phyloP scores from a whole-genome alignment of 164 flowering plant genomes.

The Annona squamosa region DNA sequence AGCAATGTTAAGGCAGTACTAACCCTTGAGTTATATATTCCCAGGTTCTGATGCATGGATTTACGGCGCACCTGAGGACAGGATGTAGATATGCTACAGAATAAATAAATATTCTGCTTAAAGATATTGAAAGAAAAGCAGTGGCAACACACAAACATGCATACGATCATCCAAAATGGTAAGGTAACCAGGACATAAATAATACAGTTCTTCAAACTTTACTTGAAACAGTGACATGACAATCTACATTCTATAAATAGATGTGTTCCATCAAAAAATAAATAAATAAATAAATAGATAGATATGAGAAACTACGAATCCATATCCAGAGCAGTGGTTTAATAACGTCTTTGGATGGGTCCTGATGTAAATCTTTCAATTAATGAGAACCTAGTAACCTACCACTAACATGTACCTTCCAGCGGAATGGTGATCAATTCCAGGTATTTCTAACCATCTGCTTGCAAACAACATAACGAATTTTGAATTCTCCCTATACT shows the following conservation, averaged over 20 bases:
- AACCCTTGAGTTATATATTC: not conserved
- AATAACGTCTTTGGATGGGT: not conserved
- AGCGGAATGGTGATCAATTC: not conserved
- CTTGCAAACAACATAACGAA: not conserved
- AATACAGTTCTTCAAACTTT: not conserved
- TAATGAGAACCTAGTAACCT: not conserved
- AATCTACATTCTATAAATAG: no score
- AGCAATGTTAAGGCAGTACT: not conserved
- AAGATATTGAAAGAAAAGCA: not conserved
- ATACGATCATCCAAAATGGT: not conserved
- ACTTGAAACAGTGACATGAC: not conserved
- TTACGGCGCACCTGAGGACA: constrained; percentile 1
- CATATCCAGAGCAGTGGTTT: not conserved
- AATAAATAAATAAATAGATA: no score
- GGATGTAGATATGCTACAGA: not conserved
- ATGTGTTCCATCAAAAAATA: no score
- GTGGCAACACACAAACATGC: not conserved
- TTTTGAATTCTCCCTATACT: not conserved
- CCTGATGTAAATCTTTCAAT: not conserved
- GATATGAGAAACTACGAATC: not conserved
- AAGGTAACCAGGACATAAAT: not conserved
- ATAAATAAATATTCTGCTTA: not conserved
- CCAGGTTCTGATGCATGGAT: constrained; percentile 1
- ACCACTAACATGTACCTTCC: not conserved
- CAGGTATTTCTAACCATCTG: not conserved